Percentiles rank a stretch among this genome's conserved stretches.
Conservation (phyloP, 31 red algal genomes). For the Odonthalia washingtoniensis region DNA sequence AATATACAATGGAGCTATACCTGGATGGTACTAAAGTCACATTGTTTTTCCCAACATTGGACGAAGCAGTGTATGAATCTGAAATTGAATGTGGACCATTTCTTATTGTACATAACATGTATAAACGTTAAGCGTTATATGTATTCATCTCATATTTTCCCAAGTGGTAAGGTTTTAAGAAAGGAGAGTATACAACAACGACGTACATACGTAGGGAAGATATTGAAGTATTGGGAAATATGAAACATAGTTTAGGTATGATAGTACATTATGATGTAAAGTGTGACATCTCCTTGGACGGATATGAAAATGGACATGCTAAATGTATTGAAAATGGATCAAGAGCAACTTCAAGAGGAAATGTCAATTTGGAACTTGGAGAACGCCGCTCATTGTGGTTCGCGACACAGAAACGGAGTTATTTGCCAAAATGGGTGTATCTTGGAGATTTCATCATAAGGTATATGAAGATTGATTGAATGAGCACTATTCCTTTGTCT, state of each 20-base stretch:
- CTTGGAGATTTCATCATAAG: conserved; percentile 57
- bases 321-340: conserved; percentile 48
- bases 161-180: conserved; percentile 44
- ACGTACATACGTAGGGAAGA: conserved; percentile 72
- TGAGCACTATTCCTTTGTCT: conserved; percentile 22
- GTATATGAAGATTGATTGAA: conserved; percentile 61
- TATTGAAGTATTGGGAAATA: conserved; percentile 55
- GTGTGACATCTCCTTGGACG: conserved; percentile 54
- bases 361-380: conserved; percentile 54
- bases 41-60: conserved; percentile 69
- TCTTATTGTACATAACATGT: conserved; percentile 71
- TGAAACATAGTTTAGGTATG: conserved; percentile 50
- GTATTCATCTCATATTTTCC: conserved; percentile 78
- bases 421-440: conserved; percentile 64
- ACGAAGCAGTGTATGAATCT: conserved; percentile 69
- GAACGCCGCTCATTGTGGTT: conserved; percentile 73
- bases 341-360: conserved; percentile 41
- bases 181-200: conserved; percentile 68
- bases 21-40: conserved; percentile 40
- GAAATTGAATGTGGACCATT: conserved; percentile 80
- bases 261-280: conserved; percentile 64
- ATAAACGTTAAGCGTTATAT: conserved; percentile 66
- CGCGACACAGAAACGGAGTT: conserved; percentile 52
- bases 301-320: conserved; percentile 66
- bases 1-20: conserved; percentile 69